Conservation (phyloP, 306 rosid genomes). For the Gastrolobium bilobum region DNA sequence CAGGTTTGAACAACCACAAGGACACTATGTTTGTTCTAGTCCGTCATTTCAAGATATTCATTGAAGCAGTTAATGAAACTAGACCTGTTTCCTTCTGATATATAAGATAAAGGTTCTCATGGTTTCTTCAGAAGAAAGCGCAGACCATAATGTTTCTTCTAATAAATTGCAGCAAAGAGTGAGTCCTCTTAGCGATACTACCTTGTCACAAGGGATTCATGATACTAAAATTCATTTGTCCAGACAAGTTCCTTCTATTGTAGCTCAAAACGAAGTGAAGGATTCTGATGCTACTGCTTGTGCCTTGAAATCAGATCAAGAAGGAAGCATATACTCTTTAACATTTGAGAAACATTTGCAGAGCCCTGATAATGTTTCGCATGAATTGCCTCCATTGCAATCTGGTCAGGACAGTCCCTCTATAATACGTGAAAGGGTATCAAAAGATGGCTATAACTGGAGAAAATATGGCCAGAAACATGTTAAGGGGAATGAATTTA, state of each 20-base stretch:
- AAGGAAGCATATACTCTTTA: slow-evolving; percentile 53
- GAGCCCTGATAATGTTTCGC: slow-evolving; percentile 48
- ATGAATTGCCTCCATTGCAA: slow-evolving; percentile 49
- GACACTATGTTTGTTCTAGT: slow-evolving; percentile 41
- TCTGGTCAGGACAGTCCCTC: slow-evolving; percentile 63
- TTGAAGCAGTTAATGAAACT: slow-evolving; percentile 51
- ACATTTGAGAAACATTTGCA: slow-evolving; percentile 55
- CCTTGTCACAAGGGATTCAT: slow-evolving; percentile 51
- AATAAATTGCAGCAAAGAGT: slow-evolving; percentile 57
- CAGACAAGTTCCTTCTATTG: slow-evolving; percentile 48
- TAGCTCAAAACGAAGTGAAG: slow-evolving; percentile 46
- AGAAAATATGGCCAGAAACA: slow-evolving; percentile 93
- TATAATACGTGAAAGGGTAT: slow-evolving; percentile 68
- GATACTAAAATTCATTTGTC: slow-evolving; percentile 45
- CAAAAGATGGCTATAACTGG: slow-evolving; percentile 95
- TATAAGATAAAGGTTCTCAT: slow-evolving; percentile 61
- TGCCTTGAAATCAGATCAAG: slow-evolving; percentile 60
- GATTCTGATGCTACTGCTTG: slow-evolving; percentile 53
- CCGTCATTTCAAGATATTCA: slow-evolving; percentile 35
- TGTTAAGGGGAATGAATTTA: slow-evolving; percentile 80
- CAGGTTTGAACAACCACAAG: slow-evolving; percentile 52
- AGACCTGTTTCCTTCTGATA: slow-evolving; percentile 50
- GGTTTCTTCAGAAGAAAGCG: slow-evolving; percentile 74
- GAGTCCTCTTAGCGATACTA: slow-evolving; percentile 53
- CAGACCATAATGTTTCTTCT: slow-evolving; percentile 58